A percentile compares a stretch with the other conserved stretches of the same genome.
Conservation (phyloP, 1,139 yeast genomes). For the Ogataea hybrid region DNA sequence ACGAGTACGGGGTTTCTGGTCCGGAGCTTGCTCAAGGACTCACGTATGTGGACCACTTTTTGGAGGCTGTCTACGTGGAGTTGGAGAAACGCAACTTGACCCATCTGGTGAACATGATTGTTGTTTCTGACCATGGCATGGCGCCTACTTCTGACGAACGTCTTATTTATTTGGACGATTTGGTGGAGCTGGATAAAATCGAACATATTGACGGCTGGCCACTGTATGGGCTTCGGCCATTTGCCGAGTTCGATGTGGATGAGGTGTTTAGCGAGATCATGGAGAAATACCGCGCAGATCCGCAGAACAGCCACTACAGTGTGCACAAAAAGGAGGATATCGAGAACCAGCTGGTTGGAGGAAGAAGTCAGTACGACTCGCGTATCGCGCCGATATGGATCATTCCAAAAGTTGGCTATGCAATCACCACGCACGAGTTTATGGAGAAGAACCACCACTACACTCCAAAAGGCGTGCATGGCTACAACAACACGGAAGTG, state of each 20-base stretch:
- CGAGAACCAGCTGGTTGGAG: constrained; percentile 68
- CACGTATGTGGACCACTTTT: constrained; percentile 60
- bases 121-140: constrained; percentile 94
- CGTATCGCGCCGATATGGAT: constrained; percentile 86
- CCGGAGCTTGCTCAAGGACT: constrained; percentile 53
- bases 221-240: constrained; percentile 72
- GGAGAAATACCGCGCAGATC: constrained; percentile 31
- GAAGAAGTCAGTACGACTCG: constrained; percentile 45
- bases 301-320: constrained; percentile 38
- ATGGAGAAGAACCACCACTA: constrained; percentile 52
- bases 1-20: constrained; percentile 66
- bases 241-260: constrained; percentile 33
- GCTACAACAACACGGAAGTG: constrained; percentile 73
- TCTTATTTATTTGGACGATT: constrained; percentile 64
- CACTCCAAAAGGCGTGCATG: constrained; percentile 76
- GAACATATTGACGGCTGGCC: constrained; percentile 88
- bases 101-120: constrained; percentile 65
- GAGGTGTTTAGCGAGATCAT: constrained; percentile 38
- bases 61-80: constrained; percentile 49
- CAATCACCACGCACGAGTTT: constrained; percentile 62
- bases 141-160: constrained; percentile 76
- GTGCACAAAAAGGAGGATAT: constrained; percentile 57
- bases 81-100: constrained; percentile 54
- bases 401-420: constrained; percentile 78
- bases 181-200: constrained; percentile 51